Evolutionary conservation across 2,329 filamentous ascomycete genomes (phyloP).

Genomic region (Paracoccidioides lutzii): DNA sequence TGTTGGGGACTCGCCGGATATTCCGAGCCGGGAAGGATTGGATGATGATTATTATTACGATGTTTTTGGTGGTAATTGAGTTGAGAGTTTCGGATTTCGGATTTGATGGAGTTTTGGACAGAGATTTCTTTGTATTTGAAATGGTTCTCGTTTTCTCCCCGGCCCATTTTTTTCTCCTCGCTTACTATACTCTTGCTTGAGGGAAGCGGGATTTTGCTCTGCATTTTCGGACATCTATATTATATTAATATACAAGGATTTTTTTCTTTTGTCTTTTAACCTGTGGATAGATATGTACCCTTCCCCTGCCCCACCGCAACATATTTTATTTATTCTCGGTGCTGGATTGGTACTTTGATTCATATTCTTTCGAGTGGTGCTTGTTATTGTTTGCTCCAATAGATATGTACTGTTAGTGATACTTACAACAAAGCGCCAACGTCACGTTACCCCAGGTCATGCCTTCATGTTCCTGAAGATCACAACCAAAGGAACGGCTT

Average conservation of each 20-base stretch:
- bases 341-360: not conserved
- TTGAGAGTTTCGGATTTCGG: not conserved
- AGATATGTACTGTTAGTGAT: no score
- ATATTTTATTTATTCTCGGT: not conserved
- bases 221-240: not conserved
- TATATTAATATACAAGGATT: not conserved
- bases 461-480: not conserved
- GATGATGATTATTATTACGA: constrained; percentile 94
- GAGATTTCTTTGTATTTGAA: not conserved
- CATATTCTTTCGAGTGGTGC: no score
- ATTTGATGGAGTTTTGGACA: not conserved
- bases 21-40: constrained; percentile 71
- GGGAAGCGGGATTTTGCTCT: not conserved
- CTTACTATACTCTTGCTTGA: not conserved
- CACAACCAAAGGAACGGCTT: not conserved
- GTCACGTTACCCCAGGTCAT: not conserved
- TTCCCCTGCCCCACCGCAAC: not conserved
- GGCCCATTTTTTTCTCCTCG: no score
- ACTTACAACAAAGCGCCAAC: not conserved
- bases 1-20: constrained; percentile 54
- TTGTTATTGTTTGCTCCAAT: not conserved
- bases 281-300: constrained; percentile 2
- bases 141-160: not conserved
- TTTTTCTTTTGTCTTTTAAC: not conserved
- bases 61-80: constrained; percentile 37